Conservation (phyloP, 2,329 filamentous ascomycete species). For the Xenoacremonium recifei region DNA sequence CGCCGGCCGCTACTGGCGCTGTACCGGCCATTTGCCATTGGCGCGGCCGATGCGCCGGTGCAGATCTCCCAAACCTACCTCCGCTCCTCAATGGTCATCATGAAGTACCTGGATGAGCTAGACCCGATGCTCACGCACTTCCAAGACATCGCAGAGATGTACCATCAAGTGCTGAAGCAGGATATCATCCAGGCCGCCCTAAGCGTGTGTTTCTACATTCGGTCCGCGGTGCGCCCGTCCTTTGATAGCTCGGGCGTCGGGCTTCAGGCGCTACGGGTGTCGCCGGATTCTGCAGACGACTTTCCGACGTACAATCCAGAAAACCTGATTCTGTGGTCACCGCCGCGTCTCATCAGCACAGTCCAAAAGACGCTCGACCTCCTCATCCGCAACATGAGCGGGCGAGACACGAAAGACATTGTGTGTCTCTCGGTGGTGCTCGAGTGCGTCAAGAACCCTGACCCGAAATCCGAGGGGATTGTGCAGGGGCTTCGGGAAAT, state of each 20-base stretch:
- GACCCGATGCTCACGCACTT: slow-evolving; percentile 47
- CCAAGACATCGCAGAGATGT: slow-evolving; percentile 49
- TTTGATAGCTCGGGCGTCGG: slow-evolving; percentile 28
- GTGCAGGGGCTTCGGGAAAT: slow-evolving; percentile 39
- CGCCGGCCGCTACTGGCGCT: slow-evolving; percentile 51
- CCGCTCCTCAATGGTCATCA: slow-evolving; percentile 53
- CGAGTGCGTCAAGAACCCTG: slow-evolving; percentile 41
- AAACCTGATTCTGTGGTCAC: slow-evolving; percentile 41
- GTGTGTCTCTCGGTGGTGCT: slow-evolving; percentile 48
- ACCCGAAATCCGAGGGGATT: slow-evolving; percentile 42
- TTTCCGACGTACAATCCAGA: slow-evolving; percentile 33
- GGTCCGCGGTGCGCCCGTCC: slow-evolving; percentile 28
- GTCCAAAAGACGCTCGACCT: slow-evolving; percentile 48
- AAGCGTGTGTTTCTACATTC: slow-evolving; percentile 56
- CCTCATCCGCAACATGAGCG: slow-evolving; percentile 44
- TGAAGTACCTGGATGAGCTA: slow-evolving; percentile 54
- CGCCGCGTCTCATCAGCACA: slow-evolving; percentile 37
- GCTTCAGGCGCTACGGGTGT: slow-evolving; percentile 31
- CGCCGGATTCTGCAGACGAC: slow-evolving; percentile 34
- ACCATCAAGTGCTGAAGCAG: slow-evolving; percentile 50
- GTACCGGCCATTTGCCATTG: slow-evolving; percentile 55
- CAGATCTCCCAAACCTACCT: slow-evolving; percentile 54
- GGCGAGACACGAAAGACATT: slow-evolving; percentile 51
- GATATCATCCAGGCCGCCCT: slow-evolving; percentile 56
- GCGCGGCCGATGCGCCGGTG: slow-evolving; percentile 46